Percentiles rank a stretch among this genome's conserved stretches.
Evolutionary conservation across 2,329 filamentous ascomycete species (phyloP).

Genomic region (Pseudogymnoascus sp.): DNA sequence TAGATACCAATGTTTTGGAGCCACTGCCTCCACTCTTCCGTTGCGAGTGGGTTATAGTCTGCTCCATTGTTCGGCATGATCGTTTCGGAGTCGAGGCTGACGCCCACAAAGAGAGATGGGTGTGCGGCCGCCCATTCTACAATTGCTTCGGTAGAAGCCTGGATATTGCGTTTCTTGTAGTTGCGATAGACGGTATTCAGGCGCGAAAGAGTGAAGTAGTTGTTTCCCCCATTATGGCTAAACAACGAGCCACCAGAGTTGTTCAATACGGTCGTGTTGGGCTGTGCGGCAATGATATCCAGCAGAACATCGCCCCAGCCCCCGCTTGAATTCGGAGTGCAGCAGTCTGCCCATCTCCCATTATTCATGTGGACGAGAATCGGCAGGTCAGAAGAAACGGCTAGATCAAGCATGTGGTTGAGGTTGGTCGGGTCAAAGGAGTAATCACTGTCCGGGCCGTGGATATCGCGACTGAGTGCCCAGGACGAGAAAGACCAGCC

Average conservation of each 20-base stretch:
- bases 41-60: conserved; percentile 18
- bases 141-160: conserved; percentile 16
- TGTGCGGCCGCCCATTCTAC: conserved; percentile 14
- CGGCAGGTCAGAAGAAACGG: conserved; percentile 12
- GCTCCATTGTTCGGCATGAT: conserved; percentile 13
- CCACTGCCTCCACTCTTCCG: conserved; percentile 20
- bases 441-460: conserved; percentile 14
- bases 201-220: conserved; percentile 18
- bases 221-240: conserved; percentile 16
- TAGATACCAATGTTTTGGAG: conserved; percentile 18
- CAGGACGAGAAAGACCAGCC: conserved; percentile 21
- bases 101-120: conserved; percentile 16
- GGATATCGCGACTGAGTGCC: conserved; percentile 20
- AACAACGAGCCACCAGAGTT: conserved; percentile 2
- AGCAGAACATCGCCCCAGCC: conserved; percentile 19
- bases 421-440: conserved; percentile 19
- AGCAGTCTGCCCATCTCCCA: conserved; percentile 20
- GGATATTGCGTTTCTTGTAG: conserved; percentile 19
- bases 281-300: conserved; percentile 16
- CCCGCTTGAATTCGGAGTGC: conserved; percentile 17
- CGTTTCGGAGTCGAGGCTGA: conserved; percentile 19
- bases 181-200: conserved; percentile 1
- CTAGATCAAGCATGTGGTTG: conserved; percentile 17
- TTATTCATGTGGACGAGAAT: conserved; percentile 21
- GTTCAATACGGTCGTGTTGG: conserved; percentile 16